Conservation (phyloP, 495 filamentous ascomycete species). For the Aspergillus diversus region DNA sequence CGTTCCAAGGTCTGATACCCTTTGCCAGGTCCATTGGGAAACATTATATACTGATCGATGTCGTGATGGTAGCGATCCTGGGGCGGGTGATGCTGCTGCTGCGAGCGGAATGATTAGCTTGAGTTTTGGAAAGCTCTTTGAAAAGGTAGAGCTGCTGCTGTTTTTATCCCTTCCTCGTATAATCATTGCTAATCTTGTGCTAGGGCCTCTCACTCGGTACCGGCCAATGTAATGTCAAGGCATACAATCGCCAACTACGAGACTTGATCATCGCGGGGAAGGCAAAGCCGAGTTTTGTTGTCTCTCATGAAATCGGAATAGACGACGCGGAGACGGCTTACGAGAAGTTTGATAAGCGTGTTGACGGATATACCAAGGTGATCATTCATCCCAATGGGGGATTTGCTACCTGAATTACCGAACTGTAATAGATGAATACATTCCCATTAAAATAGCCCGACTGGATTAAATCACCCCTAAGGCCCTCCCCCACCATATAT, state of each 20-base stretch:
- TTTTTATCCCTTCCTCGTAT: not conserved
- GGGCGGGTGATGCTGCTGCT: constrained; percentile 48
- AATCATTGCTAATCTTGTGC: constrained; percentile 17
- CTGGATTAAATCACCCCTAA: too few relatives aligned
- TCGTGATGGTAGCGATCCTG: constrained; percentile 34
- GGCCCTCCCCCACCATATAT: too few relatives aligned
- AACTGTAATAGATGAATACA: too few relatives aligned
- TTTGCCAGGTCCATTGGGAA: not conserved
- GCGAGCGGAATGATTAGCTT: constrained; percentile 58
- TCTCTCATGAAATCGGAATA: constrained; percentile 58
- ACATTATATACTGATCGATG: not conserved
- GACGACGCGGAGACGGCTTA: constrained; percentile 57
- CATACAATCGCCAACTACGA: constrained; percentile 59
- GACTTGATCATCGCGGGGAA: constrained; percentile 61
- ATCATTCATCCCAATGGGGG: constrained; percentile 47
- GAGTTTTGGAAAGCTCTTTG: constrained; percentile 63
- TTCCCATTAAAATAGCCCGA: too few relatives aligned
- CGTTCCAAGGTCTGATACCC: constrained; percentile 37
- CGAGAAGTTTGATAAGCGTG: constrained; percentile 52
- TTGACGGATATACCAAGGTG: constrained; percentile 54
- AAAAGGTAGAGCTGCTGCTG: constrained; percentile 46
- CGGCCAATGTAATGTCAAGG: constrained; percentile 64
- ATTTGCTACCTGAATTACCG: constrained; percentile 11
- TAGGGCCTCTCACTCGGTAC: constrained; percentile 40
- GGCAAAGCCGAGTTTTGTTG: constrained; percentile 61